These are phyloP conservation scores for Exidia glandulosa DNA, from an alignment of 768 basidiomycete species.

Conservation along the genomic window DNA sequence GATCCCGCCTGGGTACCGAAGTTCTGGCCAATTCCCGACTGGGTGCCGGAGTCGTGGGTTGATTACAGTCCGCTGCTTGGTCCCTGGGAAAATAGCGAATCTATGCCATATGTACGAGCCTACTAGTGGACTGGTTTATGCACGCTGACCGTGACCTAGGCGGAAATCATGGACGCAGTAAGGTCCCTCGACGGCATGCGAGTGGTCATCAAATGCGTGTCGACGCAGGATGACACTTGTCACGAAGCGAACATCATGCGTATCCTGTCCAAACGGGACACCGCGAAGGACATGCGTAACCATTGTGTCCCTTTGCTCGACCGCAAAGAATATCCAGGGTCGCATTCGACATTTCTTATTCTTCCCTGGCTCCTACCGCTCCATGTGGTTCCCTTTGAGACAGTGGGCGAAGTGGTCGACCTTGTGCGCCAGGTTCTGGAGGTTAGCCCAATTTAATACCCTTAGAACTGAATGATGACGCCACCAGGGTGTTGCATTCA, in stretches of 20 bases:
- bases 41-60: neutral
- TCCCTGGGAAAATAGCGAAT: neutral
- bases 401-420: conserved; percentile 21
- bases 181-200: neutral
- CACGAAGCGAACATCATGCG: conserved; percentile 10
- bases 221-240: neutral
- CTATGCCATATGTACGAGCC: neutral
- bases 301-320: conserved; percentile 22
- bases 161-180: neutral
- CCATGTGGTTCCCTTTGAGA: conserved; percentile 23
- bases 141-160: neutral
- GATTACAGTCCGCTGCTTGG: neutral
- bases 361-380: conserved; percentile 29
- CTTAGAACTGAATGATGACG: neutral
- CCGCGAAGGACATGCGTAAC: conserved; percentile 15
- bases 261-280: conserved; percentile 11
- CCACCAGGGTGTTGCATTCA: conserved; percentile 21
- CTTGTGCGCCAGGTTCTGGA: conserved; percentile 22
- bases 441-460: conserved; percentile 8
- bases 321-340: conserved; percentile 9
- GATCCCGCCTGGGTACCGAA: neutral
- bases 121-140: neutral
- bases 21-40: neutral
- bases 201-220: neutral
- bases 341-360: conserved; percentile 12